Percentiles rank a stretch among this genome's conserved stretches.
Evolutionary conservation across 2,329 filamentous ascomycete genomes (phyloP).

Genomic region (Pseudogymnoascus sp.): DNA sequence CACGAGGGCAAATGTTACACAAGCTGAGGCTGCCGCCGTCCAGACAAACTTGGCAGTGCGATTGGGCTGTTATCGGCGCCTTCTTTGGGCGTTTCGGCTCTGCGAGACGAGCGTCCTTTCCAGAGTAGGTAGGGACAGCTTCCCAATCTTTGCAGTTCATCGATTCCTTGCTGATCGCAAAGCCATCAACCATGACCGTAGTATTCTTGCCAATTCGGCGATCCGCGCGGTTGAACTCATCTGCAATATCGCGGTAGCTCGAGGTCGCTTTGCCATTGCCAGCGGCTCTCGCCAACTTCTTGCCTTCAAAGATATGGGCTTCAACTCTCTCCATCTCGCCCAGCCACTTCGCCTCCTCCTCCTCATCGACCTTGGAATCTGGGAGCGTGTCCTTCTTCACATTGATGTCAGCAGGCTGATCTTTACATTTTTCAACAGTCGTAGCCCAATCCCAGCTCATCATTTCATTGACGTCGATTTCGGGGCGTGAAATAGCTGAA

Average conservation of each 20-base stretch:
- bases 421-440: conserved; percentile 46
- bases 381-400: conserved; percentile 28
- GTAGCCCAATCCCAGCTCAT: conserved; percentile 48
- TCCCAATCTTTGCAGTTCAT: conserved; percentile 47
- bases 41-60: conserved; percentile 45
- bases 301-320: conserved; percentile 50
- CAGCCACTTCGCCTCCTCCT: conserved; percentile 50
- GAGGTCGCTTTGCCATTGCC: conserved; percentile 24
- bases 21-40: conserved; percentile 40
- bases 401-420: conserved; percentile 39
- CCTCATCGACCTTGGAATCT: conserved; percentile 32
- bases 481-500: conserved; percentile 43
- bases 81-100: conserved; percentile 43
- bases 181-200: conserved; percentile 50
- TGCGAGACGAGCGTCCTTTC: conserved; percentile 46
- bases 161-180: conserved; percentile 48
- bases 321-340: conserved; percentile 49
- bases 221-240: conserved; percentile 37
- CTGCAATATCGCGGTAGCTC: conserved; percentile 30
- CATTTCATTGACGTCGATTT: conserved; percentile 50
- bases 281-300: conserved; percentile 36
- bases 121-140: conserved; percentile 49
- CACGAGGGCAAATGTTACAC: conserved; percentile 47
- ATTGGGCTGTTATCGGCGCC: conserved; percentile 39
- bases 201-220: conserved; percentile 50